Evolutionary conservation across 2,329 filamentous ascomycete genomes (phyloP).

Genomic region (Graphiopsis chlorocephala): DNA sequence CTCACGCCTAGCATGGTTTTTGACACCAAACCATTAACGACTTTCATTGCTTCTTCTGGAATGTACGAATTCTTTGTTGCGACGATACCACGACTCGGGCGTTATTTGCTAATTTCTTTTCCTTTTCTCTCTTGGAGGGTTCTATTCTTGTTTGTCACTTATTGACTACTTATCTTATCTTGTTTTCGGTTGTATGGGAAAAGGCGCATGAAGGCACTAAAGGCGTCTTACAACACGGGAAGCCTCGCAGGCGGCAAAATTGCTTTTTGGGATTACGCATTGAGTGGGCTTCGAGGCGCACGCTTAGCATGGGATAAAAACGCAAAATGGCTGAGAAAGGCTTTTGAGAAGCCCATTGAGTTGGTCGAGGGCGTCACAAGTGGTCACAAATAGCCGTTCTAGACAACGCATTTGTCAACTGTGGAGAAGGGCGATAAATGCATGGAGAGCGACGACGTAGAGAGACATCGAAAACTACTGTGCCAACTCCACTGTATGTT

Average conservation of each 20-base stretch:
- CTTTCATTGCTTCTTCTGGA: slow-evolving; percentile 6
- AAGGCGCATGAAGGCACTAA: not conserved
- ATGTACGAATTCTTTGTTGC: slow-evolving; percentile 12
- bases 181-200: not conserved
- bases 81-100: slow-evolving; percentile 17
- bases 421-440: not conserved
- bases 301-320: not conserved
- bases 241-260: slow-evolving; percentile 11
- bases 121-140: not conserved
- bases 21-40: not conserved
- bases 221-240: not conserved
- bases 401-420: not conserved
- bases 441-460: not conserved
- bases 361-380: not conserved
- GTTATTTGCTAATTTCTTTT: not conserved
- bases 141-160: slow-evolving; percentile 8
- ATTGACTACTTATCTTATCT: slow-evolving; percentile 7
- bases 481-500: not conserved
- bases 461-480: not conserved
- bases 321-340: not conserved
- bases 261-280: not conserved
- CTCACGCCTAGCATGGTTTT: not conserved
- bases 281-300: not conserved
- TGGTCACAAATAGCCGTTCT: not conserved
- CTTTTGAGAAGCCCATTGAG: not conserved